Percentiles rank a stretch among this genome's conserved stretches.
phyloP scores from a whole-genome alignment of 1,284 basidiomycete species.

The Termitomyces sp. region DNA sequence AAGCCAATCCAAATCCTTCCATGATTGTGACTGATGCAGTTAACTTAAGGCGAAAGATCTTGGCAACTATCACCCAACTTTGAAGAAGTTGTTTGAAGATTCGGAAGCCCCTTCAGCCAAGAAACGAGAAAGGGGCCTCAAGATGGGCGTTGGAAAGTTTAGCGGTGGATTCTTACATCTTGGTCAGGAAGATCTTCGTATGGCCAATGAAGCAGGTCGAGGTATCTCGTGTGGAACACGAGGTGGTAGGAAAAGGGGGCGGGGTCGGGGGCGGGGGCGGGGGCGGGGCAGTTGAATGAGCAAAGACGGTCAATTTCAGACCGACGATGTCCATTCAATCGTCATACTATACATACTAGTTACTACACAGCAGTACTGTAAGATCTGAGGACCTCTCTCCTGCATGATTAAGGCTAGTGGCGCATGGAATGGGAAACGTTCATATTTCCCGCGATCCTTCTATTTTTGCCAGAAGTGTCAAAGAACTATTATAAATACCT shows the following conservation, averaged over 20 bases:
- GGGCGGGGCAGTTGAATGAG: background rate
- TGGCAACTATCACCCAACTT: constrained; percentile 73
- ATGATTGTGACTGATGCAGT: background rate
- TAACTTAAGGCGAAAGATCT: constrained; percentile 61
- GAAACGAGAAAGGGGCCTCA: constrained; percentile 59
- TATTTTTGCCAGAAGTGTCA: background rate
- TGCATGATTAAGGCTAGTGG: background rate
- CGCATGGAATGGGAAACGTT: background rate
- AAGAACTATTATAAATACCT: background rate
- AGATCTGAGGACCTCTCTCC: background rate
- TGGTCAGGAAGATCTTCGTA: constrained; percentile 51
- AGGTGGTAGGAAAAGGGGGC: constrained; percentile 2
- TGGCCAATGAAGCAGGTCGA: constrained; percentile 15
- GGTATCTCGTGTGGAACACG: constrained; percentile 9
- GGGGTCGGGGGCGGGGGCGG: background rate
- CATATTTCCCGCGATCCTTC: background rate
- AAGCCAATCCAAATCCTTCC: constrained; percentile 3
- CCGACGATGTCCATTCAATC: background rate
- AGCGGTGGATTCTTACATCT: constrained; percentile 62
- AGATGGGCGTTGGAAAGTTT: constrained; percentile 76
- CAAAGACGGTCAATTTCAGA: background rate
- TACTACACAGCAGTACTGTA: background rate
- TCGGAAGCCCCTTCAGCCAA: constrained; percentile 29
- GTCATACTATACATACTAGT: no score
- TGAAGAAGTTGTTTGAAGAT: constrained; percentile 62